Conservation (phyloP, 78 protist genomes). For the Mastigamoeba balamuthi region DNA sequence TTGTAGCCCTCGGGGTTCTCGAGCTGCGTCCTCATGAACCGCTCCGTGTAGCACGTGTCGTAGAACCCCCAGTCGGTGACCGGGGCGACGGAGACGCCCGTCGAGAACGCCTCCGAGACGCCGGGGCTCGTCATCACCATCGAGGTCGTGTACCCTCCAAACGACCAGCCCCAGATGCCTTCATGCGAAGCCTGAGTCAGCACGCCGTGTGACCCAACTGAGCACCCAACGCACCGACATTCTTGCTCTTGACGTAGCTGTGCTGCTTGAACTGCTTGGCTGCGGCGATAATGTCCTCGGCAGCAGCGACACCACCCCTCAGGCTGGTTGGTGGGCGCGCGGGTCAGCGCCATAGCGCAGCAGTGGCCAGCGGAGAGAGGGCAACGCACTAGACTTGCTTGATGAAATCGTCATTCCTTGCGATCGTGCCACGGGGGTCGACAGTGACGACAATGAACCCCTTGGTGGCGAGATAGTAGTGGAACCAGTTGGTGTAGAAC, state of each 20-base stretch:
- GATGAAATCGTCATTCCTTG: neutral
- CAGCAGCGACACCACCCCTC: no score
- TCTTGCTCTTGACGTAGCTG: no score
- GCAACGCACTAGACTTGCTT: neutral
- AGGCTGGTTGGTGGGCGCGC: no score
- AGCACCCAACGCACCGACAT: no score
- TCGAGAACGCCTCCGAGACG: neutral
- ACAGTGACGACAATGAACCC: neutral
- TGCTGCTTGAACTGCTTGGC: no score
- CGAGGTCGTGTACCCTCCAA: neutral
- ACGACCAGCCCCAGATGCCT: neutral
- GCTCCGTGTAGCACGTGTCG: neutral
- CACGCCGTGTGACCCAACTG: no score
- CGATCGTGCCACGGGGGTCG: neutral
- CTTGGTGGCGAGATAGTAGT: neutral
- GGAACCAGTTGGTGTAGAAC: neutral
- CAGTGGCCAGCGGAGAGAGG: no score
- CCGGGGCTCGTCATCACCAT: neutral
- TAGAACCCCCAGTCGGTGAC: slow-evolving; percentile 4
- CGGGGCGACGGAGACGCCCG: neutral
- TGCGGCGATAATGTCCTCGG: no score
- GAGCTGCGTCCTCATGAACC: neutral
- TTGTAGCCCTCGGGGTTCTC: neutral
- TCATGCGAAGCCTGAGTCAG: no score
- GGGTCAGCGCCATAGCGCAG: no score